phyloP scores from a whole-genome alignment of 345 rosid species.

The Eutrema japonicum region DNA sequence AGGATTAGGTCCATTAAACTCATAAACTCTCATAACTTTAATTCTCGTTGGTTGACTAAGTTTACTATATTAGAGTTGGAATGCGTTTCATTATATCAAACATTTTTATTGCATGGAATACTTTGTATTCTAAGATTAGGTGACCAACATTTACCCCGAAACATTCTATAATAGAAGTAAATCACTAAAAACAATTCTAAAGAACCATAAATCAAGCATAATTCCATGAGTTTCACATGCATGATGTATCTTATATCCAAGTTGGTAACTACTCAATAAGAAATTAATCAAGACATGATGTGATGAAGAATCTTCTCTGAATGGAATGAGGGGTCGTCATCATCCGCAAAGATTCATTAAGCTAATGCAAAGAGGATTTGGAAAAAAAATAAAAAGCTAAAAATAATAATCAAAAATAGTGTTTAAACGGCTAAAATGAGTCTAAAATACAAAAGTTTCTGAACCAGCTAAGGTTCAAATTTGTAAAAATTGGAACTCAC shows the following conservation, averaged over 20 bases:
- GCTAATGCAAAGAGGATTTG: neutral
- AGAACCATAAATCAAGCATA: neutral
- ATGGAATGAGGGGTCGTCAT: neutral
- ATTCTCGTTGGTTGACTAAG: neutral
- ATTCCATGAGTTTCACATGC: slow-evolving; percentile 5
- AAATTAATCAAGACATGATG: neutral
- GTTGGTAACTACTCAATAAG: no score
- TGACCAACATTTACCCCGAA: neutral
- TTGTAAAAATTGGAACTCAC: neutral
- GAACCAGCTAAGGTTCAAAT: neutral
- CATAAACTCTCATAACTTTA: neutral
- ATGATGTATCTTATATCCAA: neutral
- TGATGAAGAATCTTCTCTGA: no score
- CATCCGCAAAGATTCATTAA: neutral
- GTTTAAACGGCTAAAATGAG: neutral
- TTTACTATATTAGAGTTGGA: neutral
- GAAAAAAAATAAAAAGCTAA: neutral
- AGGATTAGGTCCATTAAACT: neutral
- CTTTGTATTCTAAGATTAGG: neutral
- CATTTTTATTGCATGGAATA: neutral
- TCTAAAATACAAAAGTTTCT: neutral
- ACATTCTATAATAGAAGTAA: neutral
- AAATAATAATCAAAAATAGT: neutral
- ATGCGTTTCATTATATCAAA: neutral
- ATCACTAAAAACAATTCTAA: neutral